These are phyloP conservation scores for Colletotrichum sp. DNA, from an alignment of 2,329 filamentous ascomycete genomes.

Conservation along the genomic window DNA sequence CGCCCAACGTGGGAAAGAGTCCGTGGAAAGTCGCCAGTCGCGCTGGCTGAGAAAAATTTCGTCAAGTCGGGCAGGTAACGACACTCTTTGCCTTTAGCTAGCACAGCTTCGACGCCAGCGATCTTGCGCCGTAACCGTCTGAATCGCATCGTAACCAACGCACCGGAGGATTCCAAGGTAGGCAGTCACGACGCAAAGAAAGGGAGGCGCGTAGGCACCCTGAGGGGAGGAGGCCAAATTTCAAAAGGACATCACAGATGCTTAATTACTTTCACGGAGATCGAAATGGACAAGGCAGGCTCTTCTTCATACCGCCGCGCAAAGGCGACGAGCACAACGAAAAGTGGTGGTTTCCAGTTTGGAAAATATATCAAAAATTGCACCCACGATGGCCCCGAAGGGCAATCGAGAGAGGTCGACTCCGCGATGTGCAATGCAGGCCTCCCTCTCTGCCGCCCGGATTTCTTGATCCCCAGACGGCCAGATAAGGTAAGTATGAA, in stretches of 20 bases:
- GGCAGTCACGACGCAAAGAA: not conserved
- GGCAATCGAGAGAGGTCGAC: slow-evolving; percentile 22
- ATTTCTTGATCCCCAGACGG: slow-evolving; percentile 47
- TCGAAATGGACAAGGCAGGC: not conserved
- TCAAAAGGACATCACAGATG: accelerated
- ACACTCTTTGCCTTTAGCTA: not conserved
- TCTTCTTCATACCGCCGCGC: slow-evolving; percentile 25
- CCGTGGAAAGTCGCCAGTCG: not conserved
- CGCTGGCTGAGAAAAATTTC: not conserved
- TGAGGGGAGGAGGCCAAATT: not conserved
- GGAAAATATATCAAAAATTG: slow-evolving; percentile 24
- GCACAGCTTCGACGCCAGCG: not conserved
- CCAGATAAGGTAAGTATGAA: slow-evolving; percentile 59
- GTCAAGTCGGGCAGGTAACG: too few species aligned
- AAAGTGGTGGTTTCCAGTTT: slow-evolving; percentile 17
- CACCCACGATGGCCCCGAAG: slow-evolving; percentile 23
- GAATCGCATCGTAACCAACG: not conserved
- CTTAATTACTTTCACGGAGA: too few species aligned
- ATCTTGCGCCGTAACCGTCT: not conserved
- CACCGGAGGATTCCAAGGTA: not conserved
- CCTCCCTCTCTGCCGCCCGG: slow-evolving; percentile 43
- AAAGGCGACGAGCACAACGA: slow-evolving; percentile 13
- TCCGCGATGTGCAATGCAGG: slow-evolving; percentile 56
- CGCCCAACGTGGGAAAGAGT: not conserved
- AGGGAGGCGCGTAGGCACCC: not conserved